Conservation (phyloP, 768 basidiomycete genomes). For the Hypholoma fasciculare region DNA sequence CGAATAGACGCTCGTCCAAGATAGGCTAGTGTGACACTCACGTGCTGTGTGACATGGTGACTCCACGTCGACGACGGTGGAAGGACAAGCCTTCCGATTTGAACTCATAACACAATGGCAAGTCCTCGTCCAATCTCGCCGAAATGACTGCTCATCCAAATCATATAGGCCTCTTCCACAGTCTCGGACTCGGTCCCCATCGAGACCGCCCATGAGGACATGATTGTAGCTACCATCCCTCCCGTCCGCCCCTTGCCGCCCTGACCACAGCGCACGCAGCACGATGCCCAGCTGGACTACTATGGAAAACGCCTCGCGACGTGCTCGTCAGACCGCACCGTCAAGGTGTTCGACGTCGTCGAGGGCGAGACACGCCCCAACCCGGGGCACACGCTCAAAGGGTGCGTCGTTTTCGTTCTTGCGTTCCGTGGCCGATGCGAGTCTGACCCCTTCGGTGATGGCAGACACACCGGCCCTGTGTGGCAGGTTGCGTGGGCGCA, state of each 20-base stretch:
- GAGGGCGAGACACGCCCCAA: constrained; percentile 79
- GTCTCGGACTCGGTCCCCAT: constrained; percentile 77
- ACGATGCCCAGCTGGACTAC: constrained; percentile 98
- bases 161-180: constrained; percentile 45
- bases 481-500: constrained; percentile 99
- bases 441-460: too few species aligned
- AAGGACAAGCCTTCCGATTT: background rate
- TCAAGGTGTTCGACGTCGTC: constrained; percentile 93
- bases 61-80: constrained; percentile 7
- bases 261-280: constrained; percentile 55
- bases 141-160: background rate
- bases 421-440: background rate
- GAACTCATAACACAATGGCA: constrained; percentile 10
- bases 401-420: constrained; percentile 41
- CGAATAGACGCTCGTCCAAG: background rate
- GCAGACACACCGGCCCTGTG: constrained; percentile 93
- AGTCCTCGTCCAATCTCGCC: background rate
- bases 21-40: background rate
- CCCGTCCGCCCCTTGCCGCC: background rate
- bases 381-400: constrained; percentile 73
- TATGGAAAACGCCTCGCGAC: constrained; percentile 97
- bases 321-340: constrained; percentile 92
- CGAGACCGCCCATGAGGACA: constrained; percentile 97
- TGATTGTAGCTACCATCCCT: constrained; percentile 66
- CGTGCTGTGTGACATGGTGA: background rate